phyloP scores from a whole-genome alignment of 2,329 filamentous ascomycete genomes.

The Talaromyces rugulosus region DNA sequence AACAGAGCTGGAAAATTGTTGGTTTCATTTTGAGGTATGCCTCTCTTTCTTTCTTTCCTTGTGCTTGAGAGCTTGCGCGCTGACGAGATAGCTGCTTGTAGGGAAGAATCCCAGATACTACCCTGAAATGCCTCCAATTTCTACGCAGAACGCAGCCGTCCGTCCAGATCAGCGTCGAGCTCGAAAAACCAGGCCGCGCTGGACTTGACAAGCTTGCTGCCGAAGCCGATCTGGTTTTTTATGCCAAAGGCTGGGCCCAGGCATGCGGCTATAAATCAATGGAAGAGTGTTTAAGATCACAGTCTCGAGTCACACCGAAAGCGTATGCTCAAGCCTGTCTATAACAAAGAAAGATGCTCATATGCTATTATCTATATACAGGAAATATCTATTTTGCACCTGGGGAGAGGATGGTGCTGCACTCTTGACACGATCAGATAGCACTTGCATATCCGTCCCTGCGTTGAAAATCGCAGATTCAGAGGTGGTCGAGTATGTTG shows the following conservation, averaged over 20 bases:
- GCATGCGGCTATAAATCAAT: slow-evolving; percentile 42
- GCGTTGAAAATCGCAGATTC: slow-evolving; percentile 38
- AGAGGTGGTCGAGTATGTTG: slow-evolving; percentile 57
- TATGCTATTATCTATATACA: slow-evolving; percentile 23
- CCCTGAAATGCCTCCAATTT: slow-evolving; percentile 55
- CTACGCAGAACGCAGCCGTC: slow-evolving; percentile 46
- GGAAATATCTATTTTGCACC: slow-evolving; percentile 51
- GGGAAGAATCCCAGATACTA: slow-evolving; percentile 63
- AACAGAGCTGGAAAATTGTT: slow-evolving; percentile 39
- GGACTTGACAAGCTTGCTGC: slow-evolving; percentile 58
- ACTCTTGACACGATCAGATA: slow-evolving; percentile 37
- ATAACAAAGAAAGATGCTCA: neutral
- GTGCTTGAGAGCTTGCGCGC: slow-evolving; percentile 9
- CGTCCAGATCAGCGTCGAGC: slow-evolving; percentile 62
- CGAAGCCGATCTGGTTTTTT: slow-evolving; percentile 68
- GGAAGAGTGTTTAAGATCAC: slow-evolving; percentile 48
- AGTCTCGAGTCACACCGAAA: slow-evolving; percentile 38
- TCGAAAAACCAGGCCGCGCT: slow-evolving; percentile 63
- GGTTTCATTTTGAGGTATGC: slow-evolving; percentile 70
- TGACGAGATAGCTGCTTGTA: slow-evolving; percentile 15
- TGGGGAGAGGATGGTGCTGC: slow-evolving; percentile 56
- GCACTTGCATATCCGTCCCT: slow-evolving; percentile 38
- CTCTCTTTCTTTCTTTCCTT: slow-evolving; percentile 1
- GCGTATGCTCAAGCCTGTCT: slow-evolving; percentile 40
- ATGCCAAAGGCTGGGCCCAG: slow-evolving; percentile 67